Evolutionary conservation across 176 grass and related monocot genomes (phyloP), one percentile per base, ranked within the genome.

Genomic region (Rhipidocladum racemiflorum): DNA sequence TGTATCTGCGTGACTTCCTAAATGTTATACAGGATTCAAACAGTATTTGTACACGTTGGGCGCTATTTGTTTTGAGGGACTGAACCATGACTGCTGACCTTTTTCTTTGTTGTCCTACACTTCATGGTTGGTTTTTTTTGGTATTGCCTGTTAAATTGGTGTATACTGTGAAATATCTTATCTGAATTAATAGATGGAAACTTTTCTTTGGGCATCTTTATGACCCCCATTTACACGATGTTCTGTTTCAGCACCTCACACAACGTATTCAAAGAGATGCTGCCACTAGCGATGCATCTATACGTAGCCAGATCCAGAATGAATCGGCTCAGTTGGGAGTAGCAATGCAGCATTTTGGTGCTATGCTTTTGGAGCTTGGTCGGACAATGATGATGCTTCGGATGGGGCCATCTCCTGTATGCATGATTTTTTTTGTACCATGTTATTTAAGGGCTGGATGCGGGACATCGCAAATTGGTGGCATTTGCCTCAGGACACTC

Each of bases 291-390:
- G 90, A 98, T 91, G 61, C 78, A 75, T 74, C 85, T 59, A 32
- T 88, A 64, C 91, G 96, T 50, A 90, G 80, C 66, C 85, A 83
- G 86, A 88, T 98, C 74, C 96, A 98, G 77, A 85, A 68, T 82
- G 92, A 98, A 79, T 90, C 92, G 17, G 65, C 89, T 46, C 90
- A 93, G 55, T 50, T 90, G 74, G 96, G 96, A 82, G 72, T 95
- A 70, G 72, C 82, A 4, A 95, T 98, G 90, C 96, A 95, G 69
- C 90, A 95, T 84, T 71, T 98, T 75, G 96, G 96, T 85, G 78
- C 90, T 36, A 91, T 98, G 90, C 77, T 98, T 86, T 88, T 95
- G 61, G 96, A 98, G 68, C 96, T 98, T 88, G 96, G 92, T 63
- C 92, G 90, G 39, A 98, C 92, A 68, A 98, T 91, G 87, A 98